These are phyloP conservation scores for Alternaria postmessia DNA, from an alignment of 2,329 filamentous ascomycete genomes.

Conservation along the genomic window DNA sequence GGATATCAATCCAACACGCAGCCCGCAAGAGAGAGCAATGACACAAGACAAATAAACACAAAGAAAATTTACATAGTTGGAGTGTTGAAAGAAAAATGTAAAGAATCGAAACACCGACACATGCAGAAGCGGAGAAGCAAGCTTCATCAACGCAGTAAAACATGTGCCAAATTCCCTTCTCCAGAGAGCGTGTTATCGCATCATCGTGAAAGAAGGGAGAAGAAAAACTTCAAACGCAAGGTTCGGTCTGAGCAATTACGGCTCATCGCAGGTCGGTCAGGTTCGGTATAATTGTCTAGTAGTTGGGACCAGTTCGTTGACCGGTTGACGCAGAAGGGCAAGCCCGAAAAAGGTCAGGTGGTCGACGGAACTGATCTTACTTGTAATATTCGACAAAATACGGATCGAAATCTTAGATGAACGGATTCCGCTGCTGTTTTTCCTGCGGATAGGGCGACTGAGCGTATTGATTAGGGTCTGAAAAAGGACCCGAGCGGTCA, in stretches of 20 bases:
- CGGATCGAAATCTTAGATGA: slow-evolving; percentile 44
- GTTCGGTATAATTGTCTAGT: slow-evolving; percentile 23
- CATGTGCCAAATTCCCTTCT: slow-evolving; percentile 33
- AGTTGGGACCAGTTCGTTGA: slow-evolving; percentile 18
- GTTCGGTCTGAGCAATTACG: slow-evolving; percentile 56
- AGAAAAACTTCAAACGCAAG: slow-evolving; percentile 48
- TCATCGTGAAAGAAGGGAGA: slow-evolving; percentile 37
- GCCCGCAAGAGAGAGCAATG: slow-evolving; percentile 47
- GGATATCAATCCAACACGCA: slow-evolving; percentile 49
- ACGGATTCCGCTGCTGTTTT: slow-evolving; percentile 46
- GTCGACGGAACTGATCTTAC: slow-evolving; percentile 20
- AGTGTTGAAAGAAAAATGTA: slow-evolving; percentile 31
- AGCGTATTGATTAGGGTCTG: slow-evolving; percentile 21
- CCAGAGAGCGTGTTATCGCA: slow-evolving; percentile 47
- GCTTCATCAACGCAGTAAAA: slow-evolving; percentile 50
- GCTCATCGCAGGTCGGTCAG: slow-evolving; percentile 47
- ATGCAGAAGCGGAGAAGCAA: slow-evolving; percentile 35
- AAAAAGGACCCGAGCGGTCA: slow-evolving; percentile 47
- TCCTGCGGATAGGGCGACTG: slow-evolving; percentile 29
- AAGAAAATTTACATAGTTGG: slow-evolving; percentile 37
- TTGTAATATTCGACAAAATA: slow-evolving; percentile 29
- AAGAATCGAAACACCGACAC: slow-evolving; percentile 49
- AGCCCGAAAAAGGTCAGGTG: slow-evolving; percentile 56
- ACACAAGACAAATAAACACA: slow-evolving; percentile 47
- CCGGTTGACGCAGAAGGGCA: slow-evolving; percentile 55